Base-by-base conservation (phyloP, 805 yeast genomes). In the Hanseniaspora thailandica region DNA sequence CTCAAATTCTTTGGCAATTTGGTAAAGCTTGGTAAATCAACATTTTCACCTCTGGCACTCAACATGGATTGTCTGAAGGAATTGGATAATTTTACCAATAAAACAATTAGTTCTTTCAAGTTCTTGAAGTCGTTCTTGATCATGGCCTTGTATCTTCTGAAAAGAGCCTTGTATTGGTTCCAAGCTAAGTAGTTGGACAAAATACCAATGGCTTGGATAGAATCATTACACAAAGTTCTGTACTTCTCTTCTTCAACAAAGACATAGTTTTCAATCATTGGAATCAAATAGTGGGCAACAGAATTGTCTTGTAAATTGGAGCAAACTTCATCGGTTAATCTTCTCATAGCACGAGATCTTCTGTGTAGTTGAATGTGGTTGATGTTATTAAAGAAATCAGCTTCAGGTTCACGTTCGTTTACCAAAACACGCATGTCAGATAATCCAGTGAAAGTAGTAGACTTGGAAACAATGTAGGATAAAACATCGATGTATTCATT, bases 311-410 rank as follows among this genome's bases (percentile, higher is more conserved):
- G 66, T 6, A 89, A 65, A 6, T 70, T 58, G 20, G 64, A 55
- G 5, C 78, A 75, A 41, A 73, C 60, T 5, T 72, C 79, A 10
- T 75, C 74, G 23, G 44, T 39, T 28, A 89, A 67, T 55, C 84
- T 75, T 60, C 79, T 76, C 22, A 90, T 73, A 0, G 97, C 95
- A 60, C 88, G 76, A 65, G 84, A 88, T 60, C 96, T 82, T 68
- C 95, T 78, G 62, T 83, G 87, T 9, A 83, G 61, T 69, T 90
- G 98, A 35, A 90, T 80, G 65, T 90, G 96, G 56, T 75, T 76
- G 46, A 93, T 73, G 60, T 88, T 87, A 41, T 69, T 64, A 67
- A 86, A 86, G 62, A 86, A 84, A 65, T 86, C 82, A 4, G 87
- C 84, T 60, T 88, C 97, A 35, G 82, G 90, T 60, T 87, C 94